Evolutionary conservation across 1,139 yeast species (phyloP).

Genomic region (Hemisphaericaspora xylofermentans): DNA sequence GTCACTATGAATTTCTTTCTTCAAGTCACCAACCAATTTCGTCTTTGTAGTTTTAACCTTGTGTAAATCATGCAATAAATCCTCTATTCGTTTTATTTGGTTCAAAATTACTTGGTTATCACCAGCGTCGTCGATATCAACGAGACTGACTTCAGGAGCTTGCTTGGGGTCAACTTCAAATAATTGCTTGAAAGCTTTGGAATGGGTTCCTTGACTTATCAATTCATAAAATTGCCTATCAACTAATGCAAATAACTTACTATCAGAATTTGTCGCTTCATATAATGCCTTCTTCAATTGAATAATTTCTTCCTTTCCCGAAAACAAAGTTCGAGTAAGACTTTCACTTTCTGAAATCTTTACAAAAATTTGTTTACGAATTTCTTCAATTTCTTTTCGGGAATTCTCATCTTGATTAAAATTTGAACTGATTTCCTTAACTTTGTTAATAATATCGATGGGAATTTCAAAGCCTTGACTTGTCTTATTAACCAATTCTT

Average conservation of each 20-base stretch:
- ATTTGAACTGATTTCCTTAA: conserved; percentile 27
- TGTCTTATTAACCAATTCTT: conserved; percentile 22
- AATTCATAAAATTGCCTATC: conserved; percentile 25
- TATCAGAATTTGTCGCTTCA: conserved; percentile 70
- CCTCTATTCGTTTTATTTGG: conserved; percentile 45
- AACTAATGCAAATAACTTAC: conserved; percentile 45
- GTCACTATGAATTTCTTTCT: conserved; percentile 71
- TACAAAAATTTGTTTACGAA: conserved; percentile 42
- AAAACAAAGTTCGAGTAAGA: conserved; percentile 12
- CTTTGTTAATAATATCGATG: conserved; percentile 19
- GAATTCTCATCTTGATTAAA: conserved; percentile 25
- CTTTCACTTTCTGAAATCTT: conserved; percentile 41
- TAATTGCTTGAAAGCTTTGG: conserved; percentile 31
- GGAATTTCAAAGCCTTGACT: conserved; percentile 16
- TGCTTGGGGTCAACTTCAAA: conserved; percentile 20
- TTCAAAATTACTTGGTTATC: conserved; percentile 25
- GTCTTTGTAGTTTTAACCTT: conserved; percentile 57
- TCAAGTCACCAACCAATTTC: conserved; percentile 62
- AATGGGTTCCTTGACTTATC: conserved; percentile 35
- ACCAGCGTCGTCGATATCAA: conserved; percentile 59
- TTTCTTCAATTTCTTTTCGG: conserved; percentile 22
- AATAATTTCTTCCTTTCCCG: conserved; percentile 50
- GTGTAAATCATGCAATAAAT: conserved; percentile 44
- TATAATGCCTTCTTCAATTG: conserved; percentile 63
- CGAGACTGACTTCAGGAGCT: conserved; percentile 43